Evolutionary conservation across 805 yeast genomes (phyloP).

Genomic region (Blastobotrys chiropterorum): DNA sequence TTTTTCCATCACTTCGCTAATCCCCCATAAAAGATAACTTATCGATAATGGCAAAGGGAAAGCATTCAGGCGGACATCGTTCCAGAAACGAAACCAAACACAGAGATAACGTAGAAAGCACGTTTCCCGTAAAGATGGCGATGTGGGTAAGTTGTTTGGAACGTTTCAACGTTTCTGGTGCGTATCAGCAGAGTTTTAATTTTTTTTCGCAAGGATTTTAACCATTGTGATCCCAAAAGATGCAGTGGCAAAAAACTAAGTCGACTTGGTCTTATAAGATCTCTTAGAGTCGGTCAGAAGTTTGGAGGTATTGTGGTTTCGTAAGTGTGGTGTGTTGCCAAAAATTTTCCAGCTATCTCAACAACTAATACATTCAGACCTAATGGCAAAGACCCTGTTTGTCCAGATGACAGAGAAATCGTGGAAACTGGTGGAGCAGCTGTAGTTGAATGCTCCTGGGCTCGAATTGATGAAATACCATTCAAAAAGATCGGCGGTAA

Average conservation of each 20-base stretch:
- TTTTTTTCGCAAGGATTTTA: too few relatives aligned
- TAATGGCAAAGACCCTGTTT: slow-evolving; percentile 81
- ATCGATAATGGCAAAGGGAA: neutral
- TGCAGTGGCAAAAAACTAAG: slow-evolving; percentile 94
- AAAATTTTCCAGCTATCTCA: too few relatives aligned
- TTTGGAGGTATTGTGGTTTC: slow-evolving; percentile 86
- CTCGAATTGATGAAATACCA: slow-evolving; percentile 94
- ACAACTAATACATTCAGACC: slow-evolving; percentile 39
- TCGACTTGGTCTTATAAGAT: slow-evolving; percentile 74
- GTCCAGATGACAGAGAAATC: slow-evolving; percentile 75
- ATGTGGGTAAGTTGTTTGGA: slow-evolving; percentile 55
- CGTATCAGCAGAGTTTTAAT: too few relatives aligned
- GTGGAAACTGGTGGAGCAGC: slow-evolving; percentile 87
- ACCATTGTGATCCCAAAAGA: slow-evolving; percentile 96
- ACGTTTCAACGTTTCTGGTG: neutral
- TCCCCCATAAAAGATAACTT: neutral
- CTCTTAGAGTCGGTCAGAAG: slow-evolving; percentile 85
- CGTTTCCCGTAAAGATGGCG: slow-evolving; percentile 80
- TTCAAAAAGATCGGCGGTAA: slow-evolving; percentile 87
- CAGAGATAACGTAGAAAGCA: slow-evolving; percentile 14
- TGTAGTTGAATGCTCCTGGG: slow-evolving; percentile 99
- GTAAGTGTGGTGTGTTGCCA: slow-evolving; percentile 12
- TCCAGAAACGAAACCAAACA: slow-evolving; percentile 10
- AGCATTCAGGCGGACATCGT: neutral
- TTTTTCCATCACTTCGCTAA: neutral